phyloP scores from a whole-genome alignment of 2,329 filamentous ascomycete species.

The Myriosclerotinia duriaeana region DNA sequence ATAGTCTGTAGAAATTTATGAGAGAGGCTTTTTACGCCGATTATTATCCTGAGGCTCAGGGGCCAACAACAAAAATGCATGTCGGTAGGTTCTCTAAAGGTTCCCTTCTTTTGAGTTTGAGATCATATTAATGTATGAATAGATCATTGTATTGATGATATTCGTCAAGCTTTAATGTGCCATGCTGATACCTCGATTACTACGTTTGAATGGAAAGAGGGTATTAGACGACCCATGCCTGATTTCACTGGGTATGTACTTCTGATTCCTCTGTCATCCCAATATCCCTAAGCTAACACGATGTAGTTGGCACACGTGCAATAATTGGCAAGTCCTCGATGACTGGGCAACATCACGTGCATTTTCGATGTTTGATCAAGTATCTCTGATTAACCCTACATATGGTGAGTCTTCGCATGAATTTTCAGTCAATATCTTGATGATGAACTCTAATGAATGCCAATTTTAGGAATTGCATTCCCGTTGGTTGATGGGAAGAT shows the following conservation, averaged over 20 bases:
- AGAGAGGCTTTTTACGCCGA: conserved; percentile 16
- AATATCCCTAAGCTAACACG: background rate
- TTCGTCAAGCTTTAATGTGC: conserved; percentile 18
- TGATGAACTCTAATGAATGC: background rate
- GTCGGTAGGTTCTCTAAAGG: background rate
- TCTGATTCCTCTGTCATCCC: background rate
- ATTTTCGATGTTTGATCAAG: conserved; percentile 19
- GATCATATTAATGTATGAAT: background rate
- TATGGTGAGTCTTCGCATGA: background rate
- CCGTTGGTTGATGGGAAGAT: background rate
- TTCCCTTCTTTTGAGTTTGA: background rate
- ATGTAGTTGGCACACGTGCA: conserved; percentile 14
- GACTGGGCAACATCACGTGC: conserved; percentile 12
- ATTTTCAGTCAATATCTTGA: background rate
- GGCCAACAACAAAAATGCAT: conserved; percentile 14
- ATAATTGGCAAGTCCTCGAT: conserved; percentile 16
- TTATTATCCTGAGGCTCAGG: conserved; percentile 16
- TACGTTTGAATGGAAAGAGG: conserved; percentile 10
- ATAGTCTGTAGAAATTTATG: conserved; percentile 15
- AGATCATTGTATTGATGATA: conserved; percentile 22
- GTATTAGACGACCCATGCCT: conserved; percentile 5
- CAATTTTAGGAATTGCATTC: background rate
- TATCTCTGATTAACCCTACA: conserved; percentile 16
- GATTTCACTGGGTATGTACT: conserved; percentile 9
- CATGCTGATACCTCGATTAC: conserved; percentile 16